These are phyloP conservation scores for Hippophae gyantsensis DNA, from an alignment of 306 rosid species.

Conservation along the genomic window DNA sequence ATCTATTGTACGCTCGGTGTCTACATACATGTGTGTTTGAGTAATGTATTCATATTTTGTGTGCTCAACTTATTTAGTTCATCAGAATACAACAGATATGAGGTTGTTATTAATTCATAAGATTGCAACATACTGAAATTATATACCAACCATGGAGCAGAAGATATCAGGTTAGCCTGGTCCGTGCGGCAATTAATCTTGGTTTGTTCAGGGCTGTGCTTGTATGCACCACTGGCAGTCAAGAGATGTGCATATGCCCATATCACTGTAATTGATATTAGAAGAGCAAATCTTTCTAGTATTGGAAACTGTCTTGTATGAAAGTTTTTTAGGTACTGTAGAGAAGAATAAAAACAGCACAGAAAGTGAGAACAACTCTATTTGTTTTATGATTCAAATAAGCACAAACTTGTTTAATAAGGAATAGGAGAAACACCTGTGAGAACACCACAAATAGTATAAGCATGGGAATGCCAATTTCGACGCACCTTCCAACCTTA, in stretches of 20 bases:
- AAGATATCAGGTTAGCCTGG: slow-evolving; percentile 74
- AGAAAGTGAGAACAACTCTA: slow-evolving; percentile 4
- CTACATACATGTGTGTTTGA: background rate
- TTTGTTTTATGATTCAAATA: background rate
- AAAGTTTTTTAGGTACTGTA: slow-evolving; percentile 81
- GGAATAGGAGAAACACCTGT: slow-evolving; percentile 43
- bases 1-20: too few relatives aligned
- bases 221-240: slow-evolving; percentile 94
- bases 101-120: background rate
- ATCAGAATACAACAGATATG: background rate
- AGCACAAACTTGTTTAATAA: background rate
- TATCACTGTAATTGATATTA: slow-evolving; percentile 74
- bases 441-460: slow-evolving; percentile 69
- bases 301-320: slow-evolving; percentile 60
- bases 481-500: slow-evolving; percentile 95
- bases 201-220: slow-evolving; percentile 64
- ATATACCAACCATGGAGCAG: slow-evolving; percentile 87
- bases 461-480: slow-evolving; percentile 93
- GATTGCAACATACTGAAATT: background rate
- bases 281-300: slow-evolving; percentile 80
- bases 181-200: slow-evolving; percentile 83
- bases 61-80: background rate
- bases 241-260: slow-evolving; percentile 99
- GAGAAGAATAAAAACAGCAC: slow-evolving; percentile 7
- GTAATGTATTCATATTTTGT: background rate